Conservation (phyloP, 2,329 filamentous ascomycete genomes). For the Colletotrichum tropicicola region DNA sequence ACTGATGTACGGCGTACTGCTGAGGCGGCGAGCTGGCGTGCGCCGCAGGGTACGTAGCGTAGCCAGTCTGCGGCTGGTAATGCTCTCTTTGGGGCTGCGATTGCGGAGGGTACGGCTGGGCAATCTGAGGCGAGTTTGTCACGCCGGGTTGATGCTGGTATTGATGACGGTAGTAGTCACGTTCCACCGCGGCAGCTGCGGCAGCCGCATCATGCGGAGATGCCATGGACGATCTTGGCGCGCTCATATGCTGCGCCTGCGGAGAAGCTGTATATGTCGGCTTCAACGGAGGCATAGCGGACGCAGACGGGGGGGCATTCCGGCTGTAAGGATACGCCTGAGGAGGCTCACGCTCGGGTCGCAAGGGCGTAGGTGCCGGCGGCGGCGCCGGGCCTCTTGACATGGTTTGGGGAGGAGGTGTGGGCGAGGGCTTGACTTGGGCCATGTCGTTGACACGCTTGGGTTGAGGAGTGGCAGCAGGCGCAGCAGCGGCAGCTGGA, state of each 20-base stretch:
- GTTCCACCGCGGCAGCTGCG: constrained; percentile 44
- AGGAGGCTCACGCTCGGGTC: constrained; percentile 60
- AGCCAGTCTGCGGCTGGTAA: constrained; percentile 55
- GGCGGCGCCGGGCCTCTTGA: constrained; percentile 49
- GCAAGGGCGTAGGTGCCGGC: constrained; percentile 49
- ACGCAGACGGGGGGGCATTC: constrained; percentile 45
- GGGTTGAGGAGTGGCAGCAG: constrained; percentile 38
- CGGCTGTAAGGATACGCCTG: constrained; percentile 57
- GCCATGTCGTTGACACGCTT: constrained; percentile 62
- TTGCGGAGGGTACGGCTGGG: constrained; percentile 55
- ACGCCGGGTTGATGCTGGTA: constrained; percentile 46
- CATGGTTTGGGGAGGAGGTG: constrained; percentile 59
- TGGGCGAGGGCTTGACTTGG: constrained; percentile 52
- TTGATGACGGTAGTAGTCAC: constrained; percentile 59
- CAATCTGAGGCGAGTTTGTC: constrained; percentile 57
- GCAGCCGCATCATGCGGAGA: constrained; percentile 48
- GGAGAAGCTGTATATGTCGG: constrained; percentile 61
- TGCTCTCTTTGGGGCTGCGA: constrained; percentile 45
- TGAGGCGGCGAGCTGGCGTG: constrained; percentile 61
- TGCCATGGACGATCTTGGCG: constrained; percentile 54
- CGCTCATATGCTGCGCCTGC: constrained; percentile 55
- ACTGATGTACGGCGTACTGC: constrained; percentile 61
- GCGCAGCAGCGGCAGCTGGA: constrained; percentile 42
- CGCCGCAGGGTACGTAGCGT: constrained; percentile 50
- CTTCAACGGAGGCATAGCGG: constrained; percentile 65